Base-by-base conservation (phyloP, 305 asterid species). In the Nicotiana rustica region DNA sequence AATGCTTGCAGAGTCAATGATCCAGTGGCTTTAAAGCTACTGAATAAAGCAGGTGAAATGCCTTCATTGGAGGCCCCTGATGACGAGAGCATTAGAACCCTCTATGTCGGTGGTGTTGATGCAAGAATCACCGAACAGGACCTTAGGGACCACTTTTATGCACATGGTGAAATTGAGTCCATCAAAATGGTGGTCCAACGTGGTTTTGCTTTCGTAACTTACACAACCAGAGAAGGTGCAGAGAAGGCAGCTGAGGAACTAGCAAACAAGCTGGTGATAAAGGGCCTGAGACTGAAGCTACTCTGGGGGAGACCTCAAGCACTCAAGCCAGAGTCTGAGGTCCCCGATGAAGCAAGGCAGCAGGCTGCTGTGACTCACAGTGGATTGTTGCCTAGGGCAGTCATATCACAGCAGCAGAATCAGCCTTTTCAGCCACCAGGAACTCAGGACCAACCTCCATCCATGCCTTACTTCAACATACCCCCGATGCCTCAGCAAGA, bases 191-290 rank as follows among this genome's bases (percentile, higher is more conserved):
- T 94, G 60, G 89, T 90, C 85, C 96, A 90, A 83, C 92, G 97
- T 44, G 99, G 98, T 4, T 96, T 97, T 86, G 99, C 99, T 67
- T 96, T 96, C 13, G 94, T 96, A 41, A 89, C 97, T 25, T 96
- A 94, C 89, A 96, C 97, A 1, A 88, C 97, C 59, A 88, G 99
- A 84, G 98, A 96, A 89, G 97, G 97, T 21, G 95, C 99, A 0
- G 97, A 93, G 91, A 94, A 89, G 86, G 99, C 98, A 31, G 98
- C 99, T 10, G 99, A 95, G 85, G 98, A 93, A 69, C 98, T 95
- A 25, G 85, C 92, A 55, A 93, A 95, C 91, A 95, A 89, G 80
- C 88, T 95, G 47, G 98, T 95, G 19, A 82, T 95, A 66, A 95
- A 95, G 84, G 99, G 99, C 68, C 85, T 92, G 82, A 86, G 98